Evolutionary conservation across 306 rosid species (phyloP).

Genomic region (Vigna angularis): DNA sequence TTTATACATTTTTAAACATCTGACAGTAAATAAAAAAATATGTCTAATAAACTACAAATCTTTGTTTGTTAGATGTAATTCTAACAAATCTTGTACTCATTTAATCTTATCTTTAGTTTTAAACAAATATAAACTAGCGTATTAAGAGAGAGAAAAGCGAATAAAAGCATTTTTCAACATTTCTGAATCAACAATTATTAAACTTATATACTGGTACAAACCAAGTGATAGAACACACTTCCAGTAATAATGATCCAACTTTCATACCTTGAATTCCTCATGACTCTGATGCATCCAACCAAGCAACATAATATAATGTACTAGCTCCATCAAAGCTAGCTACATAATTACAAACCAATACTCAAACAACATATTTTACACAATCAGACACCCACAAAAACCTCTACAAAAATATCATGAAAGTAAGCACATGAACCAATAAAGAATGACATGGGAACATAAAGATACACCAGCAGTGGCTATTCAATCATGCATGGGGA

Average conservation of each 20-base stretch:
- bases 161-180: background rate
- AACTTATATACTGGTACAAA: slow-evolving; percentile 17
- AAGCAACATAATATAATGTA: slow-evolving; percentile 40
- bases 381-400: slow-evolving; percentile 39
- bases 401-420: slow-evolving; percentile 27
- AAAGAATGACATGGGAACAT: slow-evolving; percentile 41
- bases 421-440: slow-evolving; percentile 38
- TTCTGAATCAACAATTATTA: background rate
- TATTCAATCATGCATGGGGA: slow-evolving; percentile 32
- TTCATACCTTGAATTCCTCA: slow-evolving; percentile 10
- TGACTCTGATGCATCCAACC: slow-evolving; percentile 39
- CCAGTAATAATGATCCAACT: slow-evolving; percentile 9
- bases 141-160: too few relatives aligned
- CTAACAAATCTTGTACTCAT: too few relatives aligned
- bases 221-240: slow-evolving; percentile 6
- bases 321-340: slow-evolving; percentile 42
- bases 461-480: slow-evolving; percentile 1
- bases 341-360: slow-evolving; percentile 6
- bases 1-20: too few relatives aligned
- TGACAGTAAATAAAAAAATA: too few relatives aligned
- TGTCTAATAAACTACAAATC: too few relatives aligned
- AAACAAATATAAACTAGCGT: too few relatives aligned
- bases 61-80: too few relatives aligned
- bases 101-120: too few relatives aligned
- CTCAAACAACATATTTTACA: slow-evolving; percentile 45